A percentile compares a stretch with the other conserved stretches of the same genome.
Conservation (phyloP, 139 green algal species). For the Marvania coccoides region DNA sequence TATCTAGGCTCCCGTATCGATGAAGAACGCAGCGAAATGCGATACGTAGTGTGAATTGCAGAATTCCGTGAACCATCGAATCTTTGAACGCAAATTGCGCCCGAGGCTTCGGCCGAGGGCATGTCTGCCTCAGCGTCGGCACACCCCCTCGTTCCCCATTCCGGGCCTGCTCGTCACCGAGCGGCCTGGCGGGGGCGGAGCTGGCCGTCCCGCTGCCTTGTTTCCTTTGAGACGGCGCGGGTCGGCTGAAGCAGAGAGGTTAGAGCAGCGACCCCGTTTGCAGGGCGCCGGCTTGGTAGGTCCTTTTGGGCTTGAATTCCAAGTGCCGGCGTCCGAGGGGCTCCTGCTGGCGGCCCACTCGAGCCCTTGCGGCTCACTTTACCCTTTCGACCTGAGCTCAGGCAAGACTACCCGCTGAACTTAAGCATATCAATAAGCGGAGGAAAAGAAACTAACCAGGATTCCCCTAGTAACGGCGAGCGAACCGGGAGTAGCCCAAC, state of each 20-base stretch:
- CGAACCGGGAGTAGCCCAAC: conserved; percentile 79
- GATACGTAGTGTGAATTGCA: conserved; percentile 93
- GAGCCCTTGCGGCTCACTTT: conserved; percentile 2
- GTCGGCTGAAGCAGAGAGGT: conserved; percentile 30
- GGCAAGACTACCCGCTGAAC: conserved; percentile 84
- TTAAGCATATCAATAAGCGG: conserved; percentile 94
- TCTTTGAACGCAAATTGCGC: conserved; percentile 91
- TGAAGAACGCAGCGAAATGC: conserved; percentile 94
- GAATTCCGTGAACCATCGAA: conserved; percentile 88
- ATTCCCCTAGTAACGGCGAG: conserved; percentile 90
- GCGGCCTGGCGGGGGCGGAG: conserved; percentile 33
- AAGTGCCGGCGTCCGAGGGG: conserved; percentile 16
- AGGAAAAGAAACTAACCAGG: conserved; percentile 94
- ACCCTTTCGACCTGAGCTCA: conserved; percentile 83
- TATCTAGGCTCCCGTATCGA: conserved; percentile 82
- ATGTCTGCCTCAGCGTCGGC: conserved; percentile 83
- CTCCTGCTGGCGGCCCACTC: conserved; percentile 10
- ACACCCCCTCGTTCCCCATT: conserved; percentile 37
- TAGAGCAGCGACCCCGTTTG: conserved; percentile 28
- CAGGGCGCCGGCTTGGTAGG: conserved; percentile 44
- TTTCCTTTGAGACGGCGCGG: conserved; percentile 7
- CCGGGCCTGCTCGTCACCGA: conserved; percentile 4
- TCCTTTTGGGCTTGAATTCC: neutral
- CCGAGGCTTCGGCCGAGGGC: conserved; percentile 68
- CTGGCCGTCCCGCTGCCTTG: conserved; percentile 28